Conservation (phyloP, 805 yeast genomes). For the Candida incommunis region DNA sequence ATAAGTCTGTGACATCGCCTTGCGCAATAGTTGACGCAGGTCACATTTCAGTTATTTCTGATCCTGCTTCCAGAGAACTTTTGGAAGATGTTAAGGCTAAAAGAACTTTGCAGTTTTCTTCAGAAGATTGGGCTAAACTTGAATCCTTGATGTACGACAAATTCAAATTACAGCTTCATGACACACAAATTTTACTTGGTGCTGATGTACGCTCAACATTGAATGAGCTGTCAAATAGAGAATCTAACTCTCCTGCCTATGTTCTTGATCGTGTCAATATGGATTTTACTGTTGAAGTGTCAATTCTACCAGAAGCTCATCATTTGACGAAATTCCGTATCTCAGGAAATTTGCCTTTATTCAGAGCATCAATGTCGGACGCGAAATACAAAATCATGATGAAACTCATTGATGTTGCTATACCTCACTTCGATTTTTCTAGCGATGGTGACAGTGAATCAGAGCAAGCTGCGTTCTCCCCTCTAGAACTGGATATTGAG, state of each 20-base stretch:
- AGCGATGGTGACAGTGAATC: not conserved
- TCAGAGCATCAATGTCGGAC: conserved; percentile 66
- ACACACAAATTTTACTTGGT: conserved; percentile 82
- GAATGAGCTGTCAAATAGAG: conserved; percentile 42
- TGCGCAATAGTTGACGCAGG: conserved; percentile 94
- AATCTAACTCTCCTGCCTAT: conserved; percentile 32
- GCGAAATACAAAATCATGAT: conserved; percentile 80
- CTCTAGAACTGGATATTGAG: not conserved
- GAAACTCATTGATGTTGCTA: conserved; percentile 54
- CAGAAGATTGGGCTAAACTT: conserved; percentile 61
- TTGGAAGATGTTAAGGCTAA: conserved; percentile 51
- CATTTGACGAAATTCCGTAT: conserved; percentile 59
- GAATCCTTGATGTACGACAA: conserved; percentile 81
- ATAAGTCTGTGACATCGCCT: conserved; percentile 66
- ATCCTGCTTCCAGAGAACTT: conserved; percentile 40
- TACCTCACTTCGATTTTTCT: conserved; percentile 36
- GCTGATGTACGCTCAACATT: conserved; percentile 67
- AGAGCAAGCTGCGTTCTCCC: conserved; percentile 2
- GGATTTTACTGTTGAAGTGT: conserved; percentile 61
- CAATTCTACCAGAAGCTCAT: conserved; percentile 70
- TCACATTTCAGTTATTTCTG: conserved; percentile 72
- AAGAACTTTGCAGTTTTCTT: conserved; percentile 39
- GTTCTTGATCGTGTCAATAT: conserved; percentile 67
- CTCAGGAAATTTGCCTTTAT: conserved; percentile 61
- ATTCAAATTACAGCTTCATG: conserved; percentile 60